phyloP scores from a whole-genome alignment of 805 yeast species.

The Saturnispora zaruensis region DNA sequence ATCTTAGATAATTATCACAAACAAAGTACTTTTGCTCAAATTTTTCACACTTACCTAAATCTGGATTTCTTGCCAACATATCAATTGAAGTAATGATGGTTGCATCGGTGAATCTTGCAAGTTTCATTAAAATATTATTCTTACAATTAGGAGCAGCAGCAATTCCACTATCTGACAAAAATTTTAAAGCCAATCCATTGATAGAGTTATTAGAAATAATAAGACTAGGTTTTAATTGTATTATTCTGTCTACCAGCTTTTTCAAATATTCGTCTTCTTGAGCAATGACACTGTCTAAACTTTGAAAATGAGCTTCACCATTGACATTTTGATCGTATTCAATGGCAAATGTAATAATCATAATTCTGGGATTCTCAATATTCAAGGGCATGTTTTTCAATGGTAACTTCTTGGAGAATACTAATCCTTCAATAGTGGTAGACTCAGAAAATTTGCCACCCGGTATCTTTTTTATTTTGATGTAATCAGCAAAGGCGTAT shows the following conservation, averaged over 20 bases:
- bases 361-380: conserved; percentile 62
- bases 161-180: conserved; percentile 65
- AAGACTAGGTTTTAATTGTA: conserved; percentile 68
- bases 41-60: conserved; percentile 63
- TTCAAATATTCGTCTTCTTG: conserved; percentile 82
- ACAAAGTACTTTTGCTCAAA: conserved; percentile 67
- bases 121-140: conserved; percentile 69
- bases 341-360: conserved; percentile 79
- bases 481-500: conserved; percentile 78
- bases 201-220: conserved; percentile 72
- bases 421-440: conserved; percentile 61
- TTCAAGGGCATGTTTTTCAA: conserved; percentile 64
- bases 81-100: conserved; percentile 84
- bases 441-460: conserved; percentile 67
- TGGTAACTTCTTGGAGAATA: conserved; percentile 78
- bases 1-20: conserved; percentile 47
- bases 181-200: conserved; percentile 69
- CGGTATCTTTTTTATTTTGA: conserved; percentile 74
- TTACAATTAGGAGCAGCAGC: conserved; percentile 78
- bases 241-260: conserved; percentile 70
- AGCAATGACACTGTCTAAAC: conserved; percentile 52
- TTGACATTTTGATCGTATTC: conserved; percentile 60
- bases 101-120: conserved; percentile 71
- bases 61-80: conserved; percentile 61
- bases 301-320: conserved; percentile 15